Percentiles rank a stretch among this genome's conserved stretches.
These are phyloP conservation scores for Talaromyces sp. DNA, from an alignment of 2,329 filamentous ascomycete genomes.

Conservation along the genomic window DNA sequence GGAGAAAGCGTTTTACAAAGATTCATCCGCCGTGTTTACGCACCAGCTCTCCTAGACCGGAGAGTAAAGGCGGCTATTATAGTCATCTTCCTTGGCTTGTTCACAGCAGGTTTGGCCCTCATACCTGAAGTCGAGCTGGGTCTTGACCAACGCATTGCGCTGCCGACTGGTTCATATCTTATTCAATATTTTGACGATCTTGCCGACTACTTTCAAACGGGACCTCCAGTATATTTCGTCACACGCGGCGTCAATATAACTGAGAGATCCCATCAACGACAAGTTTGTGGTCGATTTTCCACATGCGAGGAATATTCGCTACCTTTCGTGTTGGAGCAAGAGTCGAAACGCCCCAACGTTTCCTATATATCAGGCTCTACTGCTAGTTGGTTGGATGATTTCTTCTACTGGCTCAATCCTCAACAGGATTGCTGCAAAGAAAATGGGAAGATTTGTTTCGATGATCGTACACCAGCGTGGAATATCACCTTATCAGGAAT, in stretches of 20 bases:
- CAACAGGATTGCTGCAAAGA: slow-evolving; percentile 75
- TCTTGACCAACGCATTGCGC: slow-evolving; percentile 89
- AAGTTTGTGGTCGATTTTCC: slow-evolving; percentile 87
- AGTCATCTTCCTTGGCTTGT: slow-evolving; percentile 79
- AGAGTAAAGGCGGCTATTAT: slow-evolving; percentile 76
- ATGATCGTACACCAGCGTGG: slow-evolving; percentile 74
- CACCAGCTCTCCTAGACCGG: slow-evolving; percentile 74
- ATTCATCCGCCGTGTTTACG: slow-evolving; percentile 89
- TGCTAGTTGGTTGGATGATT: slow-evolving; percentile 96
- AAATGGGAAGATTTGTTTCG: slow-evolving; percentile 72
- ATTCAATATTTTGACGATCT: slow-evolving; percentile 97
- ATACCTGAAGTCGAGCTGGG: slow-evolving; percentile 83
- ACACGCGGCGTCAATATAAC: slow-evolving; percentile 79
- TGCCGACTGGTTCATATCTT: slow-evolving; percentile 90
- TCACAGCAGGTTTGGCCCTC: slow-evolving; percentile 80
- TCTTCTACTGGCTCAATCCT: slow-evolving; percentile 94
- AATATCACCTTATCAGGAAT: slow-evolving; percentile 87
- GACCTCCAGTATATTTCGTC: slow-evolving; percentile 95
- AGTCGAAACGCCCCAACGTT: slow-evolving; percentile 81
- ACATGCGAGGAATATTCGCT: slow-evolving; percentile 82
- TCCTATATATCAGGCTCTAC: slow-evolving; percentile 86
- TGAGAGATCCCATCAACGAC: slow-evolving; percentile 70
- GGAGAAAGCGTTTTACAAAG: slow-evolving; percentile 81
- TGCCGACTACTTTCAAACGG: slow-evolving; percentile 85
- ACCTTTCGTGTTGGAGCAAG: slow-evolving; percentile 87